These are phyloP conservation scores for Helianthus tuberosus DNA, from an alignment of 129 eudicot species.

Conservation along the genomic window DNA sequence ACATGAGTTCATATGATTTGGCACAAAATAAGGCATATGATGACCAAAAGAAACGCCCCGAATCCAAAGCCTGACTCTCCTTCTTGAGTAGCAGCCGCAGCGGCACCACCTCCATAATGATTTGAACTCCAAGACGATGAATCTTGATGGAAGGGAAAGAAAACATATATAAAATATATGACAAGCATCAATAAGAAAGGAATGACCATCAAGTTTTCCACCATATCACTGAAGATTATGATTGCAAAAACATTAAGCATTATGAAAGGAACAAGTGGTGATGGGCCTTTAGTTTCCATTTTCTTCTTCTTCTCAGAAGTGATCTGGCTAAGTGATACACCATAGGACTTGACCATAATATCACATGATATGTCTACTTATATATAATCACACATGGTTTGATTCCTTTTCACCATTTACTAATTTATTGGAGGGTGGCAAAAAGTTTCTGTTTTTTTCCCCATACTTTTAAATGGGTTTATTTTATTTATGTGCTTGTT, in stretches of 20 bases:
- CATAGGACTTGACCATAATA: slow-evolving; percentile 14
- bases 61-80: slow-evolving; percentile 35
- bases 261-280: slow-evolving; percentile 59
- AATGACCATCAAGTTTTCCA: slow-evolving; percentile 36
- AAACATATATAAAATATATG: slow-evolving; percentile 21
- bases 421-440: not conserved
- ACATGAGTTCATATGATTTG: slow-evolving; percentile 33
- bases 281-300: slow-evolving; percentile 57
- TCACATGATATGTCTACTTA: not conserved
- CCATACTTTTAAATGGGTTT: not conserved
- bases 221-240: slow-evolving; percentile 40
- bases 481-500: not conserved
- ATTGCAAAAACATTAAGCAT: slow-evolving; percentile 53
- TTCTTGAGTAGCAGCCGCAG: slow-evolving; percentile 20
- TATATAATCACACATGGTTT: slow-evolving; percentile 4
- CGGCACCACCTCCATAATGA: slow-evolving; percentile 26
- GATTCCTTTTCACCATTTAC: not conserved
- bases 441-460: no score
- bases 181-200: slow-evolving; percentile 36
- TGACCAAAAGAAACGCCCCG: slow-evolving; percentile 42
- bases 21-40: slow-evolving; percentile 41
- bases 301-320: slow-evolving; percentile 14
- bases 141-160: slow-evolving; percentile 24
- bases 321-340: slow-evolving; percentile 19
- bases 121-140: slow-evolving; percentile 6